Evolutionary conservation across 495 filamentous ascomycete genomes (phyloP).

Genomic region (Tuber melanosporum): DNA sequence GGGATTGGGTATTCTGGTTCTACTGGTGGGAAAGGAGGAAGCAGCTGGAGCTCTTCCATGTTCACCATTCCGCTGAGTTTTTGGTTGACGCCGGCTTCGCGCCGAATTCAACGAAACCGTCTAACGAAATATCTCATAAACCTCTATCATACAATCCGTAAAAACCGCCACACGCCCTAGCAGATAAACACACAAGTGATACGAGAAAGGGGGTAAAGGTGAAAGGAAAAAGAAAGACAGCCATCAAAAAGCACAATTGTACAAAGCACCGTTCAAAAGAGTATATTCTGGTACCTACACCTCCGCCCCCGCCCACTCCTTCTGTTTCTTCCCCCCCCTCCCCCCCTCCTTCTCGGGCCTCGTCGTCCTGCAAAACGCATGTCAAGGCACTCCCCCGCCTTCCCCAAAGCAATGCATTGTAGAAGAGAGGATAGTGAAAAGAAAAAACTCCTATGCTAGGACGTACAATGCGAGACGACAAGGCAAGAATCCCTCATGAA

Average conservation of each 20-base stretch:
- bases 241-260: background rate
- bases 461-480: background rate
- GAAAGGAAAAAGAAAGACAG: background rate
- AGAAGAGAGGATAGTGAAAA: background rate
- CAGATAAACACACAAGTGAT: background rate
- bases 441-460: background rate
- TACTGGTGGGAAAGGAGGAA: background rate
- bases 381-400: background rate
- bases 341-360: background rate
- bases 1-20: background rate
- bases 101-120: background rate
- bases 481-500: background rate
- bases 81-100: background rate
- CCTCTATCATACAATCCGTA: background rate
- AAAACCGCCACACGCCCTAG: background rate
- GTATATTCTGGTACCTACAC: background rate
- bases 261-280: background rate
- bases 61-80: background rate
- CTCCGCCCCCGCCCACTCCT: background rate
- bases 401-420: background rate
- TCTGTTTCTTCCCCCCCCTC: background rate
- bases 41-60: too few relatives aligned
- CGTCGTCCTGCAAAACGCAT: background rate
- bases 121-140: background rate
- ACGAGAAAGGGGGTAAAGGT: background rate